phyloP scores from a whole-genome alignment of 495 filamentous ascomycete genomes.

The Lineolata rhizophorae region DNA sequence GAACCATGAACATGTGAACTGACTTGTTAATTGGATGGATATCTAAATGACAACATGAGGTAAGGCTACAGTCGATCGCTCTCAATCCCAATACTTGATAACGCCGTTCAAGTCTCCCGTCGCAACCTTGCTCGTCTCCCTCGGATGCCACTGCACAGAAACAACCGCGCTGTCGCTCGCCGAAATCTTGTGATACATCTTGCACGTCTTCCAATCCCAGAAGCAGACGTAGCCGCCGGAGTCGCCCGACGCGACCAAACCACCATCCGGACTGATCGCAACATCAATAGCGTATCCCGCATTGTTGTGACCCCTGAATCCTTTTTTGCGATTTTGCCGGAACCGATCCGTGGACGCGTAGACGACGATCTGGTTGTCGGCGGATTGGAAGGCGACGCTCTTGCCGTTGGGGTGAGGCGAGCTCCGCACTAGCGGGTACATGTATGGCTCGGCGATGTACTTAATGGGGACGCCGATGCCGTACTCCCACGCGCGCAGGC shows the following conservation, averaged over 20 bases:
- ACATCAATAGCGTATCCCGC: constrained; percentile 86
- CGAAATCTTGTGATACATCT: constrained; percentile 89
- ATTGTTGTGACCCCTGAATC: constrained; percentile 85
- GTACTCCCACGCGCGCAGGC: constrained; percentile 90
- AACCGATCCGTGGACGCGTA: constrained; percentile 89
- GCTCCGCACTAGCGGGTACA: constrained; percentile 76
- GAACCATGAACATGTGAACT: no score
- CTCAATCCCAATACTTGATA: constrained; percentile 89
- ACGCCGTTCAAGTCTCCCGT: constrained; percentile 75
- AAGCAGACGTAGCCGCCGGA: constrained; percentile 75
- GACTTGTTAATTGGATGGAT: no score
- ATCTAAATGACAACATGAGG: no score
- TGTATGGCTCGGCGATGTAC: constrained; percentile 84
- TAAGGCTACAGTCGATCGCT: no score
- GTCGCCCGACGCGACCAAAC: constrained; percentile 70
- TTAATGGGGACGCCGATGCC: constrained; percentile 84
- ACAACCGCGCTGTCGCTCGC: constrained; percentile 61
- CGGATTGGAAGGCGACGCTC: constrained; percentile 77
- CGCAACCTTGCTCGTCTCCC: constrained; percentile 83
- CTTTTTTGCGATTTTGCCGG: constrained; percentile 91
- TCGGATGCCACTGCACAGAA: constrained; percentile 75
- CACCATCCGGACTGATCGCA: constrained; percentile 70
- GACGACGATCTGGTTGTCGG: constrained; percentile 91
- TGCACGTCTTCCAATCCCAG: constrained; percentile 98
- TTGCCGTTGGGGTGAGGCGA: constrained; percentile 71